Evolutionary conservation across 2,329 filamentous ascomycete genomes (phyloP), one percentile per base, ranked within the genome.

Genomic region (Nemania diffusa): DNA sequence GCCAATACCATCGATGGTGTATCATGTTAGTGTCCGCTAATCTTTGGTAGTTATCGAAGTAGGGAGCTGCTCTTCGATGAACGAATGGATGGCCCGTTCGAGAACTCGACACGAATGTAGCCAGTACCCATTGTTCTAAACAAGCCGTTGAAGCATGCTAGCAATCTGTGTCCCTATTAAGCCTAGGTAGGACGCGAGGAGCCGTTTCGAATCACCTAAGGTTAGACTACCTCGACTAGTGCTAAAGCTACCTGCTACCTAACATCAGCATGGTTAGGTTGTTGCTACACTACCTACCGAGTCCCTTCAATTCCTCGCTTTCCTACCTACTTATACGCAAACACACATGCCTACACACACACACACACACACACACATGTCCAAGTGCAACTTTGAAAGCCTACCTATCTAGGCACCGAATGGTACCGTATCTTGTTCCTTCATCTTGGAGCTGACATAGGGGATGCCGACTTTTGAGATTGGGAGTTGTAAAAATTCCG

Each of bases 121-220:
- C 20, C 20, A 40, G 24, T 32, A 42, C 32, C 2, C 24, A 17
- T 40, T 15, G 40, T 20, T 15, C 40, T 17, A 20, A 27, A 40
- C 42, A 22, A 65, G 24, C 57, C 32, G 51, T 53, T 52, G 22
- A 55, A 55, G 40, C 40, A 17, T 52, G 26, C 50, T n/a, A 9
- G 15, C 26, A 32, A 32, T 24, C 52, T 9, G 9, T 26, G 29
- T 56, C 52, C 17, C 20, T 26, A 62, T n/a, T 34, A n/a, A 37
- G 44, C 40, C 8, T 42, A 32, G 20, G 55, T 58, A 58, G 46
- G 42, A 40, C 51, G 60, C 44, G 52, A 51, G 57, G 27, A 46
- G 53, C 64, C 29, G 57, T 57, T 61, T 50, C 57, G 29, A 60
- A 65, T 34, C 37, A 44, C 53, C n/a, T 46, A 52, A 44, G 22